Percentiles rank a stretch among this genome's conserved stretches.
Conservation (phyloP, 2,329 filamentous ascomycete genomes). For the Lecanoromycetidae sp. region DNA sequence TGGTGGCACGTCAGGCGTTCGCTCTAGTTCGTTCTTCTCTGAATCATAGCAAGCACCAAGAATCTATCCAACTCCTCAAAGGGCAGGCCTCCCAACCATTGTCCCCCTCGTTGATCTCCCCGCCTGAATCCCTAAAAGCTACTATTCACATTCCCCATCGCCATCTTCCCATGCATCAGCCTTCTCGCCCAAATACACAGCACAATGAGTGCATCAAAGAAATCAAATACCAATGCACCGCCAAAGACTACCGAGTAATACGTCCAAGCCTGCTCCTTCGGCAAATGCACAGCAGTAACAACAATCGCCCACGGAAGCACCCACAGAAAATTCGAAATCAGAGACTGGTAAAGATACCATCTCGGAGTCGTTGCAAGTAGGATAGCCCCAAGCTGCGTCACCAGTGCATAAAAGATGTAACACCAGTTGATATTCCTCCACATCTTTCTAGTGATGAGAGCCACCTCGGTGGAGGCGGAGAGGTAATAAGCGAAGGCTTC, state of each 20-base stretch:
- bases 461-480: constrained; percentile 44
- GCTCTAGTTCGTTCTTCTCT: no score
- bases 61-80: no score
- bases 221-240: constrained; percentile 55
- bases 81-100: no score
- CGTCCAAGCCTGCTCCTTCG: constrained; percentile 48
- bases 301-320: constrained; percentile 61
- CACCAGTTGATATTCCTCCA: constrained; percentile 42
- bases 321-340: constrained; percentile 55
- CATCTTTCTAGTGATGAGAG: constrained; percentile 52
- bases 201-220: constrained; percentile 39
- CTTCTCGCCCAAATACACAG: constrained; percentile 42
- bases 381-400: constrained; percentile 52
- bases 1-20: no score
- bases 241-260: constrained; percentile 58
- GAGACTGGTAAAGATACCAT: constrained; percentile 58
- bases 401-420: constrained; percentile 57
- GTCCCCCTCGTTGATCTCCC: no score
- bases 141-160: constrained; percentile 19
- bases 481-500: constrained; percentile 51
- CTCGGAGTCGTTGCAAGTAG: constrained; percentile 50
- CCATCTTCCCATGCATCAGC: constrained; percentile 35
- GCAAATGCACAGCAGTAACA: constrained; percentile 39
- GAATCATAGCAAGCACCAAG: no score
- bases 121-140: not conserved